Base-by-base conservation (phyloP, 768 basidiomycete species). In the Asterophora lycoperdoides region DNA sequence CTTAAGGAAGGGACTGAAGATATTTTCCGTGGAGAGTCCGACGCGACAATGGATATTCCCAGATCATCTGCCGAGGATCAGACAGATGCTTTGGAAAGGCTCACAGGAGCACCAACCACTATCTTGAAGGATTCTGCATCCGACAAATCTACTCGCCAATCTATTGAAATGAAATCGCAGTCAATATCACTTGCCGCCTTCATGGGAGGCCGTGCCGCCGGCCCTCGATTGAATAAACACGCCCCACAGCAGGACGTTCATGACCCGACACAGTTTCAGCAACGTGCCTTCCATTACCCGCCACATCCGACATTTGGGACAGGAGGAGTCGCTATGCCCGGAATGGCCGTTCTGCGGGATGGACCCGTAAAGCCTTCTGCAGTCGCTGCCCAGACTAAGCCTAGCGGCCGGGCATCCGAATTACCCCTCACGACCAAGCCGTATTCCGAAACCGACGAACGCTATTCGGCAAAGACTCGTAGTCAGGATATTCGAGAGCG, bases 301-400 rank as follows among this genome's bases (percentile, higher is more conserved):
- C 79, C 84, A 13, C 89, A 90, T 66, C 89, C 88, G 2, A 63
- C 89, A 39, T 90, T 90, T 61, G 88, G 88, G 14, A 76, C 74
- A 47, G 82, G 83, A 13, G 85, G 85, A 15, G 68, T 89, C 41
- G 88, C 86, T 9, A 80, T 90, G 80, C 84, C 85, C 7, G 88
- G 88, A 3, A 77, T 90, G 73, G 70, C 70, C 8, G 62, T 58
- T 32, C 60, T 62, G 13, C 34, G 44, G 38, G 49, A 52, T 44
- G 36, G 41, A 17, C 20, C 19, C 29, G 38, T 38, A 18, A 50
- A 53, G 14, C 48, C 51, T 23, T 53, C 55, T 15, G 44, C 39
- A 15, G 29, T 50, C 14, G 46, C 45, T 35, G 48, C 46, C 18
- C 37, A 42, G 13, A 11, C 47, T 13, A 52, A 56, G 37, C 19